Evolutionary conservation across 2,329 filamentous ascomycete species (phyloP).

Genomic region (Pyricularia grisea): DNA sequence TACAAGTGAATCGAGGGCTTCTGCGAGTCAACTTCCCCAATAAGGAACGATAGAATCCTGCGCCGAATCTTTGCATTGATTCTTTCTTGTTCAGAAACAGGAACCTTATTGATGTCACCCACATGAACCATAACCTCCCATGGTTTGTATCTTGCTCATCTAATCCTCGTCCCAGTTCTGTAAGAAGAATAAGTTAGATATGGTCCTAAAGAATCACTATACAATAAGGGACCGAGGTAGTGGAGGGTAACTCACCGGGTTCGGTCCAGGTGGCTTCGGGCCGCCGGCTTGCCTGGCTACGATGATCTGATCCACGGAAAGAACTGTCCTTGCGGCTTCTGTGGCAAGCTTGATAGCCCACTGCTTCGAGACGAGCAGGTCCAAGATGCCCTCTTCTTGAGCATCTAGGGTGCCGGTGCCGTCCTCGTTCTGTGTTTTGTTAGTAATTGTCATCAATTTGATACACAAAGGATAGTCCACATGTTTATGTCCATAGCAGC

Average conservation of each 20-base stretch:
- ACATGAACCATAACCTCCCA: neutral
- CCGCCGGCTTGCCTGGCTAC: conserved; percentile 95
- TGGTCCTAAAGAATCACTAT: neutral
- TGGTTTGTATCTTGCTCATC: conserved; percentile 11
- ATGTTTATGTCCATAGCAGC: conserved; percentile 9
- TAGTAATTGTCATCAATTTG: neutral
- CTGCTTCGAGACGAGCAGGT: conserved; percentile 83
- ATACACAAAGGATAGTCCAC: neutral
- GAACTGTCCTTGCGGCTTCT: conserved; percentile 83
- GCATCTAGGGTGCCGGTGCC: conserved; percentile 76
- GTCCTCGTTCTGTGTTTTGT: conserved; percentile 53
- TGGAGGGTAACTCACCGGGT: conserved; percentile 45
- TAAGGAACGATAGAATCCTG: neutral
- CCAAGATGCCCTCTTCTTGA: conserved; percentile 79
- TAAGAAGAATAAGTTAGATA: conserved; percentile 16
- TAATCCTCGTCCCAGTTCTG: conserved; percentile 58
- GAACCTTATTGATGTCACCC: neutral
- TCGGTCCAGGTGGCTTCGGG: conserved; percentile 91
- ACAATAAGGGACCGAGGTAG: too few species aligned
- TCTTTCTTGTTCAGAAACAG: neutral
- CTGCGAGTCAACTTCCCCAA: neutral
- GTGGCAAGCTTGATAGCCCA: conserved; percentile 98
- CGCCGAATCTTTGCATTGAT: neutral
- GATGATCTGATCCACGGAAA: conserved; percentile 98
- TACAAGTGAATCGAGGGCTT: neutral